Evolutionary conservation across 2,329 filamentous ascomycete genomes (phyloP).

Genomic region (Ophiostoma ips): DNA sequence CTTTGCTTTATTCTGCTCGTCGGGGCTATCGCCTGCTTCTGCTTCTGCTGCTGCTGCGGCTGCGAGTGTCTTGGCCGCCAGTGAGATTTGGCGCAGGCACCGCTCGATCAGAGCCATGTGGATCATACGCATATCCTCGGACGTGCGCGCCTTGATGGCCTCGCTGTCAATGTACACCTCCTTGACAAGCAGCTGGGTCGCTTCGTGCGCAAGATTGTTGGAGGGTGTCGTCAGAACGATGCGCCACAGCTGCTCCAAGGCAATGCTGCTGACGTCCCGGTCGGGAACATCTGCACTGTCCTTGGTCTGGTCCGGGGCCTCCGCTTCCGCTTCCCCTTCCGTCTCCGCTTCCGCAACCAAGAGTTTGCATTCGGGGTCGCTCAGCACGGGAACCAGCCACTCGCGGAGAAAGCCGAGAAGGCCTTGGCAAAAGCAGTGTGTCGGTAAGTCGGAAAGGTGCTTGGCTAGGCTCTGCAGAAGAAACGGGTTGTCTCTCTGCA

Average conservation of each 20-base stretch:
- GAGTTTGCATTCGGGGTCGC: constrained; percentile 28
- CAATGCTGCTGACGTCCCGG: constrained; percentile 27
- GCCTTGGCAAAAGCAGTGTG: constrained; percentile 44
- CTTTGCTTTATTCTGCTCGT: constrained; percentile 22
- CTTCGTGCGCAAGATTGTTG: constrained; percentile 49
- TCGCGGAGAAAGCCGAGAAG: constrained; percentile 49
- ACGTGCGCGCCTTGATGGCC: constrained; percentile 35
- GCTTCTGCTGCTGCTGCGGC: constrained; percentile 31
- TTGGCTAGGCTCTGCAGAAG: constrained; percentile 37
- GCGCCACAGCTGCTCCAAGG: constrained; percentile 65
- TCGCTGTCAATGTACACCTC: constrained; percentile 52
- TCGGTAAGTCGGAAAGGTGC: constrained; percentile 43
- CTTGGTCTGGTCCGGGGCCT: not conserved
- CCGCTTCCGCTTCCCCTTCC: constrained; percentile 30
- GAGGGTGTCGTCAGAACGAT: constrained; percentile 58
- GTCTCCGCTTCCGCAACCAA: constrained; percentile 29
- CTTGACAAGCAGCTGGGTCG: constrained; percentile 55
- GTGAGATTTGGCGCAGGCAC: constrained; percentile 56
- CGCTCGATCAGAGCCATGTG: constrained; percentile 61
- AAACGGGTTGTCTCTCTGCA: constrained; percentile 43
- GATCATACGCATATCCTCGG: constrained; percentile 36
- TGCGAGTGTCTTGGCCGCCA: constrained; percentile 41
- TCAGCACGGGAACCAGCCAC: constrained; percentile 33
- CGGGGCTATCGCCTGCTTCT: constrained; percentile 41
- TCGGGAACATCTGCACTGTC: constrained; percentile 22